A percentile compares a stretch with the other conserved stretches of the same genome.
phyloP scores from a whole-genome alignment of 768 basidiomycete species.

The Auriscalpium microsporum region DNA sequence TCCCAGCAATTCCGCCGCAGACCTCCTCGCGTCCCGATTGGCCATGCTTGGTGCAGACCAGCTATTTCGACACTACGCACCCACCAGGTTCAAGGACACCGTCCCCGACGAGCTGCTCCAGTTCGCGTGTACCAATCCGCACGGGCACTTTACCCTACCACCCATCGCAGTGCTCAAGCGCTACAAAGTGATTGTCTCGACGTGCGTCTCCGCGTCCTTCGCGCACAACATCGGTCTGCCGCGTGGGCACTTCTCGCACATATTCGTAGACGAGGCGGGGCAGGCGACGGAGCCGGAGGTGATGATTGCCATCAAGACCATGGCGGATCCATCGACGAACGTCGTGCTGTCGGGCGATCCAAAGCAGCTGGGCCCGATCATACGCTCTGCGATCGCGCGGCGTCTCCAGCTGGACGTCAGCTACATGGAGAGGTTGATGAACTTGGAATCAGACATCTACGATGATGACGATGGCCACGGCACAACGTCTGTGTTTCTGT shows the following conservation, averaged over 20 bases:
- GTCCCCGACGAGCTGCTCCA: conserved; percentile 30
- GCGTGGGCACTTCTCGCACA: conserved; percentile 56
- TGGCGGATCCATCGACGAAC: conserved; percentile 45
- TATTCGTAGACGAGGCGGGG: conserved; percentile 67
- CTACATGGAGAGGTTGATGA: conserved; percentile 48
- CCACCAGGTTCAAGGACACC: conserved; percentile 33
- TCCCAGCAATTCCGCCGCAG: conserved; percentile 61
- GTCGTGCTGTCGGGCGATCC: conserved; percentile 62
- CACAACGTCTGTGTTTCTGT: conserved; percentile 9
- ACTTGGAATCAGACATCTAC: conserved; percentile 25
- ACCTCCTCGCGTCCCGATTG: conserved; percentile 44
- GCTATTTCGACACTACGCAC: conserved; percentile 52
- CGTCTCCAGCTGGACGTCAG: conserved; percentile 50
- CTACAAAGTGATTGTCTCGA: conserved; percentile 53
- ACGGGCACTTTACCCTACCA: conserved; percentile 38
- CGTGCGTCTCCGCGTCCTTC: conserved; percentile 56
- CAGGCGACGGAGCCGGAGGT: conserved; percentile 66
- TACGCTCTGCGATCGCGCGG: conserved; percentile 48
- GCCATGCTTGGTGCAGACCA: conserved; percentile 24
- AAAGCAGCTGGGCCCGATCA: conserved; percentile 63
- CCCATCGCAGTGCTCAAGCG: conserved; percentile 27
- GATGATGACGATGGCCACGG: conserved; percentile 4
- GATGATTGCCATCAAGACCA: conserved; percentile 53
- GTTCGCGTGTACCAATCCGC: conserved; percentile 31
- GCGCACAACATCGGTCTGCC: conserved; percentile 47